Percentiles rank a stretch among this genome's conserved stretches.
Evolutionary conservation across 2,329 filamentous ascomycete species (phyloP).

Genomic region (Leptographium wingfieldii): DNA sequence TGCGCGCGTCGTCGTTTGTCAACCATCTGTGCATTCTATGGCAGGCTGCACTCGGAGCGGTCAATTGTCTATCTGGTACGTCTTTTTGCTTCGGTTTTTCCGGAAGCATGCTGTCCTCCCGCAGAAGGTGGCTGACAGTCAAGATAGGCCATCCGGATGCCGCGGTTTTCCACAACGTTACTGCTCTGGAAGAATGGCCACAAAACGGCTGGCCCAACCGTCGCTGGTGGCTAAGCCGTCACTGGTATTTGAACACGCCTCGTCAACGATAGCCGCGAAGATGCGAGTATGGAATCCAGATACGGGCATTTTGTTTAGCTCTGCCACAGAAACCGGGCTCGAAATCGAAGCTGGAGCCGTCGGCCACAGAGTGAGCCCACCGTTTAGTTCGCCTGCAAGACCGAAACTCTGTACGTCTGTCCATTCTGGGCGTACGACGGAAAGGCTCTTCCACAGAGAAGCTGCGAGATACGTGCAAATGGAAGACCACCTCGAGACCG

Average conservation of each 20-base stretch:
- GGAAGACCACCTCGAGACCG: neutral
- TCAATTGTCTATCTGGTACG: neutral
- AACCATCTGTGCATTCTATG: neutral
- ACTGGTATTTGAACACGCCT: neutral
- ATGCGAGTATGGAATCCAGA: constrained; percentile 23
- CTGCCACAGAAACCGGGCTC: neutral
- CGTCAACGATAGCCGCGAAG: neutral
- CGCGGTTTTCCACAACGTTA: neutral
- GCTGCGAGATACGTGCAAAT: neutral
- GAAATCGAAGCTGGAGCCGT: neutral
- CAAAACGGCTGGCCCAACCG: neutral
- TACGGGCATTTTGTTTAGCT: constrained; percentile 25
- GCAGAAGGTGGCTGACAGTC: too few relatives aligned
- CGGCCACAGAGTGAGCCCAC: neutral
- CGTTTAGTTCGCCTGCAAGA: neutral
- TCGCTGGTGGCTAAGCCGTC: neutral
- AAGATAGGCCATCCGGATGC: neutral
- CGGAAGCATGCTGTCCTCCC: too few relatives aligned
- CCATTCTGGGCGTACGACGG: neutral
- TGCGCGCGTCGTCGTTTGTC: neutral
- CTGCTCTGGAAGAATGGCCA: neutral
- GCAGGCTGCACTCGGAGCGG: neutral
- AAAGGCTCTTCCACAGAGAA: neutral
- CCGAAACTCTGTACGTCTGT: neutral
- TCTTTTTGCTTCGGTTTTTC: too few relatives aligned